Conservation (phyloP, 1,284 basidiomycete genomes). For the Cystobasidiaceae sp. region DNA sequence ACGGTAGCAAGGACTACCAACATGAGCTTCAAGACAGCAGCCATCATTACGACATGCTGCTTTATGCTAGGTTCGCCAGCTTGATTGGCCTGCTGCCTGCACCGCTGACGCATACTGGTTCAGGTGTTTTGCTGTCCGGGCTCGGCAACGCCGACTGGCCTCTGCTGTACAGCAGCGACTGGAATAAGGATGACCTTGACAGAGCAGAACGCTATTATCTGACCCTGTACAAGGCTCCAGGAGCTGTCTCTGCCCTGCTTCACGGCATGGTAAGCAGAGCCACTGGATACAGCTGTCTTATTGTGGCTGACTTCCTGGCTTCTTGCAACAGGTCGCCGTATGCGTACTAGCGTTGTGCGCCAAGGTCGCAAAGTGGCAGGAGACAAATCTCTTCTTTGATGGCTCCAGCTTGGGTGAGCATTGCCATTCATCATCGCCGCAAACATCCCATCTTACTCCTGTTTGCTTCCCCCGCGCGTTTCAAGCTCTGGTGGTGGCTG, state of each 20-base stretch:
- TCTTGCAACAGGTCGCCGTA: conserved; percentile 3
- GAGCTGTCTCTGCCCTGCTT: conserved; percentile 20
- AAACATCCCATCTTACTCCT: too few relatives aligned
- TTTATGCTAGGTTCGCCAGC: conserved; percentile 14
- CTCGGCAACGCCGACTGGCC: conserved; percentile 27
- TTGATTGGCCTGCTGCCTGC: not conserved
- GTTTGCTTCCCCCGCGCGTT: too few relatives aligned
- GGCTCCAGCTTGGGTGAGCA: conserved; percentile 25
- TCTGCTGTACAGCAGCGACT: not conserved
- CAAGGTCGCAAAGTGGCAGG: conserved; percentile 24
- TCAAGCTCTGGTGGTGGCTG: conserved; percentile 12
- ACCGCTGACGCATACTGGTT: not conserved
- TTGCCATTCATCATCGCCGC: not conserved
- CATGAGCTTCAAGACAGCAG: conserved; percentile 26
- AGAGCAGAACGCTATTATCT: conserved; percentile 30
- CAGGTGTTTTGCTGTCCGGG: conserved; percentile 20
- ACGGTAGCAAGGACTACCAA: not conserved
- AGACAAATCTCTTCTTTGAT: conserved; percentile 29
- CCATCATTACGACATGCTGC: conserved; percentile 20
- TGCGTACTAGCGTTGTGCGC: conserved; percentile 24
- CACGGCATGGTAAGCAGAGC: conserved; percentile 21
- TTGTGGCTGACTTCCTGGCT: not conserved
- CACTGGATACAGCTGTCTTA: not conserved
- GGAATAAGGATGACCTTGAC: conserved; percentile 10
- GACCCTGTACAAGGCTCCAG: conserved; percentile 25